These are phyloP conservation scores for Haplosporangium sp. DNA, from an alignment of 371 early-diverging fungal species.

Conservation along the genomic window DNA sequence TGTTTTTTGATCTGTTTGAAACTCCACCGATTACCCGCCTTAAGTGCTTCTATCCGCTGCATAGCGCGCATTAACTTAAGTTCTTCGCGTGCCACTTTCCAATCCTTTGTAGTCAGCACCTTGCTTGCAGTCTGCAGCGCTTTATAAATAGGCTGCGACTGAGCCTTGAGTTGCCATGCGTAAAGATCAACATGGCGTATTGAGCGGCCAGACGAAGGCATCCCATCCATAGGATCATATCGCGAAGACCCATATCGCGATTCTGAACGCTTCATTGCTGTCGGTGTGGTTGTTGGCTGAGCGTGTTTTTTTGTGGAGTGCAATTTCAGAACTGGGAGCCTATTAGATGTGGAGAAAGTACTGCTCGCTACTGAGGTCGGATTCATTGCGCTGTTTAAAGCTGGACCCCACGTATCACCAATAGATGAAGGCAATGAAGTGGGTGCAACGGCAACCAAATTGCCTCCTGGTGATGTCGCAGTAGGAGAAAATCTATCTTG, in stretches of 20 bases:
- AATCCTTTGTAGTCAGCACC: slow-evolving; percentile 81
- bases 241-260: slow-evolving; percentile 37
- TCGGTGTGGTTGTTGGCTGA: slow-evolving; percentile 44
- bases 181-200: slow-evolving; percentile 65
- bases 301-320: slow-evolving; percentile 37
- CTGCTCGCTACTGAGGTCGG: slow-evolving; percentile 1
- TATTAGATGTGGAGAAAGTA: slow-evolving; percentile 1
- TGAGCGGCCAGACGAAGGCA: slow-evolving; percentile 29
- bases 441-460: slow-evolving; percentile 2
- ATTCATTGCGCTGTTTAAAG: slow-evolving; percentile 4
- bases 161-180: slow-evolving; percentile 82
- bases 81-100: slow-evolving; percentile 91
- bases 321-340: slow-evolving; percentile 18
- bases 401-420: slow-evolving; percentile 7
- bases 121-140: slow-evolving; percentile 80
- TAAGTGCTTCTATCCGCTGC: slow-evolving; percentile 83
- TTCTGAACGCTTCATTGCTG: slow-evolving; percentile 44
- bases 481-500: slow-evolving; percentile 34
- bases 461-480: slow-evolving; percentile 28
- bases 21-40: slow-evolving; percentile 83
- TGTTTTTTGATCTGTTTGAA: slow-evolving; percentile 84
- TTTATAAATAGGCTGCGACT: slow-evolving; percentile 76
- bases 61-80: slow-evolving; percentile 79
- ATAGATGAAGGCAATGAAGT: slow-evolving; percentile 6
- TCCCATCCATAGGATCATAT: slow-evolving; percentile 37